Percentiles rank a stretch among this genome's conserved stretches.
These are phyloP conservation scores for Yamadazyma philogaea DNA, from an alignment of 805 yeast species.

Conservation along the genomic window DNA sequence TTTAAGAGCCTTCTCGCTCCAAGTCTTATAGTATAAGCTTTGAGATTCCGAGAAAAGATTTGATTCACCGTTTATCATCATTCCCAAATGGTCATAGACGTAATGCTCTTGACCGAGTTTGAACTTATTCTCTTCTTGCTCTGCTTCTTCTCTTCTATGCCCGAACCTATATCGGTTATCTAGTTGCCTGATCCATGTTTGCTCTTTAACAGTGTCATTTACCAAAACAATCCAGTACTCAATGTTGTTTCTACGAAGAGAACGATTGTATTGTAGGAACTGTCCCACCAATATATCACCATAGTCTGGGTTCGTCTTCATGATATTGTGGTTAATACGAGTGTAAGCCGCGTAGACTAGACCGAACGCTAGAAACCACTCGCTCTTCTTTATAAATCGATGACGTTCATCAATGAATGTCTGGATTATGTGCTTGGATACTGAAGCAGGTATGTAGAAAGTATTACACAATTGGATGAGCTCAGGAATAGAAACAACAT, in stretches of 20 bases:
- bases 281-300: conserved; percentile 47
- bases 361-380: conserved; percentile 72
- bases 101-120: conserved; percentile 33
- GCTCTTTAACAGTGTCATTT: conserved; percentile 51
- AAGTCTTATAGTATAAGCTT: conserved; percentile 25
- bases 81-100: conserved; percentile 28
- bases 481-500: conserved; percentile 22
- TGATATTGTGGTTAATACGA: conserved; percentile 47
- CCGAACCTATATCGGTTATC: conserved; percentile 43
- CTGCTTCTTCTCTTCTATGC: conserved; percentile 8
- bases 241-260: conserved; percentile 47
- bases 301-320: conserved; percentile 48
- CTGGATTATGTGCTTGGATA: conserved; percentile 48
- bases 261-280: conserved; percentile 55
- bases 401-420: conserved; percentile 50
- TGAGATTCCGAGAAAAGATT: conserved; percentile 30
- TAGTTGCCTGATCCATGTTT: conserved; percentile 60
- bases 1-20: conserved; percentile 7
- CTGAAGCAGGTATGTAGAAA: conserved; percentile 56
- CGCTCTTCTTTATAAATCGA: conserved; percentile 51
- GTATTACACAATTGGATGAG: conserved; percentile 53
- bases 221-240: conserved; percentile 53
- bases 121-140: conserved; percentile 25
- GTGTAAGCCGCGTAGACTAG: conserved; percentile 57
- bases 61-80: conserved; percentile 32